Conservation (phyloP, 179 eudicot genomes). For the Beta lomatogona region DNA sequence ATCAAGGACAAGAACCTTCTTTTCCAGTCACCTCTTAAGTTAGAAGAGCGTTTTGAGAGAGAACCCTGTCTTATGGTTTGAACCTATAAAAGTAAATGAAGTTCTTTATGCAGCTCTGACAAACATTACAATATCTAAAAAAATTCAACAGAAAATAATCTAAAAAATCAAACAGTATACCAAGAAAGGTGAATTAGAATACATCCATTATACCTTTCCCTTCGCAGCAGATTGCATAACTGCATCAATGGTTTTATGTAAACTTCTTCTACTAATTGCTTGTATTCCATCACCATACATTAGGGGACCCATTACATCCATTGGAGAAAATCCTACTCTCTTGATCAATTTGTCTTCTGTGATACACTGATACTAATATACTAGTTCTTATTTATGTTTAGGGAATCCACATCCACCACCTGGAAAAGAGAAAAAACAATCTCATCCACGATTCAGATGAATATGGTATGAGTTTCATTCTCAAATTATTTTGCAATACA, state of each 20-base stretch:
- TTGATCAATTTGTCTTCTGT: too few relatives aligned
- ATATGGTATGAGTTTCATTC: not conserved
- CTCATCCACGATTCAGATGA: not conserved
- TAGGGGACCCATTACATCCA: too few relatives aligned
- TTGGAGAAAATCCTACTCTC: too few relatives aligned
- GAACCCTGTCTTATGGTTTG: slow-evolving; percentile 98
- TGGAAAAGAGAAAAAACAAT: not conserved
- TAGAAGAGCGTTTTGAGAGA: slow-evolving; percentile 98
- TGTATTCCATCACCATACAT: slow-evolving; percentile 36
- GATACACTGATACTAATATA: too few relatives aligned
- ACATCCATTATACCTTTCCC: slow-evolving; percentile 64
- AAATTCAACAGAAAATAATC: not conserved
- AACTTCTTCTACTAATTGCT: slow-evolving; percentile 80
- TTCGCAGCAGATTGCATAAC: slow-evolving; percentile 93
- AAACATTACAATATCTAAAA: too few relatives aligned
- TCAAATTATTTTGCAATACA: not conserved
- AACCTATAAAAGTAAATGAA: slow-evolving; percentile 51
- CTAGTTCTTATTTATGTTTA: slow-evolving; percentile 59
- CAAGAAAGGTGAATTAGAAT: not conserved
- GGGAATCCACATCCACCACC: slow-evolving; percentile 54
- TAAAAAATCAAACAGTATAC: not conserved
- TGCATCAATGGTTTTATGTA: slow-evolving; percentile 91
- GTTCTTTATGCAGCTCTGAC: not conserved
- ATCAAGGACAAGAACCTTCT: slow-evolving; percentile 98
- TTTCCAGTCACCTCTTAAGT: slow-evolving; percentile 98